These are phyloP conservation scores for Saturnispora besseyi DNA, from an alignment of 805 yeast genomes.

Conservation along the genomic window DNA sequence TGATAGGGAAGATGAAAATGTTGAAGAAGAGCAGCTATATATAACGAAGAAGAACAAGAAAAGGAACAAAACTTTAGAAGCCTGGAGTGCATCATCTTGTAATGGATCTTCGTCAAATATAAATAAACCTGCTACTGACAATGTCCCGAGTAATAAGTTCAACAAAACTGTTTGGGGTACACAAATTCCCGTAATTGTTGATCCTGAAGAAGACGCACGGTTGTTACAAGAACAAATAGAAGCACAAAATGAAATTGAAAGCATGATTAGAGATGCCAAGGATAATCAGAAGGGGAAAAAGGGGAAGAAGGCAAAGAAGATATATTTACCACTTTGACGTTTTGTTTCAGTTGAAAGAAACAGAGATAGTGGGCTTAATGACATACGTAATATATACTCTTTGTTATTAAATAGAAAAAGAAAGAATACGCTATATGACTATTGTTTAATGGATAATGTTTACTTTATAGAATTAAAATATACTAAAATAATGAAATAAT, in stretches of 20 bases:
- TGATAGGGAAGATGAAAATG: background rate
- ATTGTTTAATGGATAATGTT: background rate
- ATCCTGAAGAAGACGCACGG: conserved; percentile 25
- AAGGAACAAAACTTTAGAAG: conserved; percentile 30
- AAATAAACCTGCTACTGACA: conserved; percentile 4
- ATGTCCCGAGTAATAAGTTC: conserved; percentile 9
- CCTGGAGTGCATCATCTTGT: conserved; percentile 7
- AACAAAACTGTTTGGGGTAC: conserved; percentile 73
- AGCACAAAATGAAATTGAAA: conserved; percentile 32
- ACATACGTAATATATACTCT: background rate
- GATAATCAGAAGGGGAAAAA: conserved; percentile 27
- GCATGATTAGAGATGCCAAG: conserved; percentile 40
- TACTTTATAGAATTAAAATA: background rate
- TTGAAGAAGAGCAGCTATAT: background rate
- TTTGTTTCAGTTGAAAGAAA: background rate
- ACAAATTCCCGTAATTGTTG: conserved; percentile 35
- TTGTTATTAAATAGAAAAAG: background rate
- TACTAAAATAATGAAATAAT: background rate
- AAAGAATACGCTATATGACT: background rate
- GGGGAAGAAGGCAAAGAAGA: conserved; percentile 30
- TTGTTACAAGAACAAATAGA: conserved; percentile 38
- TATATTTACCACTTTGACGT: conserved; percentile 9
- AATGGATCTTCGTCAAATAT: conserved; percentile 12
- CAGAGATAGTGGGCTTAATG: background rate
- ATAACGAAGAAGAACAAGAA: conserved; percentile 10